Evolutionary conservation across 805 yeast species (phyloP).

Genomic region (Pichia membranifaciens): DNA sequence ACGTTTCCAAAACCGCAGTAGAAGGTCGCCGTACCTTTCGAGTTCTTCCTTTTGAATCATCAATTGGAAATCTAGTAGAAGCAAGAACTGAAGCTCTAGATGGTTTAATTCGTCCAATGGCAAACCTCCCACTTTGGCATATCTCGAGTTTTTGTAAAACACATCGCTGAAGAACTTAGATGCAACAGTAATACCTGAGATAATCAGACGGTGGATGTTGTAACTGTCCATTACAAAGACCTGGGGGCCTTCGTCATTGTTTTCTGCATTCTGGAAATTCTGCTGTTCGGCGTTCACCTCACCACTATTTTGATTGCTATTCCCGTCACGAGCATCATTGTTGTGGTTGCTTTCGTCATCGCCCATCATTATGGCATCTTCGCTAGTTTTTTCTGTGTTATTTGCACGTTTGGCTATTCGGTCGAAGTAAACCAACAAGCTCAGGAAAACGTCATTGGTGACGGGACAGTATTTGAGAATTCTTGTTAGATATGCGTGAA

Average conservation of each 20-base stretch:
- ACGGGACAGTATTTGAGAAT: constrained; percentile 96
- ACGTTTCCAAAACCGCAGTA: constrained; percentile 77
- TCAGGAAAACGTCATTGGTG: constrained; percentile 92
- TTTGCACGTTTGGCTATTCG: constrained; percentile 84
- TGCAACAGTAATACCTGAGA: constrained; percentile 92
- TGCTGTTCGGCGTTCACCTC: neutral
- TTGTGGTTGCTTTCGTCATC: constrained; percentile 9
- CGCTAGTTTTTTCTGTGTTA: constrained; percentile 25
- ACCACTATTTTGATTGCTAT: constrained; percentile 6
- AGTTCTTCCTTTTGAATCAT: constrained; percentile 87
- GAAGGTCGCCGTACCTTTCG: constrained; percentile 81
- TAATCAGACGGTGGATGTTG: constrained; percentile 89
- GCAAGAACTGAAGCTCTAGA: constrained; percentile 81
- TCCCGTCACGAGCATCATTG: constrained; percentile 5
- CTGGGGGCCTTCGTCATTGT: constrained; percentile 34
- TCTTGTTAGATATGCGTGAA: constrained; percentile 83
- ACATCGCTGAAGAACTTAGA: constrained; percentile 93
- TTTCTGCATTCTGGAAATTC: no score
- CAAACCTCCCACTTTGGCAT: constrained; percentile 93
- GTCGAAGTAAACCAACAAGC: constrained; percentile 89
- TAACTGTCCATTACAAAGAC: constrained; percentile 92
- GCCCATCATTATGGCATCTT: constrained; percentile 22
- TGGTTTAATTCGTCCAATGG: constrained; percentile 91
- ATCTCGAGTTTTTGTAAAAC: constrained; percentile 88
- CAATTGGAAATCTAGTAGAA: constrained; percentile 78